phyloP scores from a whole-genome alignment of 192 early-diverging fungal species.

The Thoreauomyces humboldtii region DNA sequence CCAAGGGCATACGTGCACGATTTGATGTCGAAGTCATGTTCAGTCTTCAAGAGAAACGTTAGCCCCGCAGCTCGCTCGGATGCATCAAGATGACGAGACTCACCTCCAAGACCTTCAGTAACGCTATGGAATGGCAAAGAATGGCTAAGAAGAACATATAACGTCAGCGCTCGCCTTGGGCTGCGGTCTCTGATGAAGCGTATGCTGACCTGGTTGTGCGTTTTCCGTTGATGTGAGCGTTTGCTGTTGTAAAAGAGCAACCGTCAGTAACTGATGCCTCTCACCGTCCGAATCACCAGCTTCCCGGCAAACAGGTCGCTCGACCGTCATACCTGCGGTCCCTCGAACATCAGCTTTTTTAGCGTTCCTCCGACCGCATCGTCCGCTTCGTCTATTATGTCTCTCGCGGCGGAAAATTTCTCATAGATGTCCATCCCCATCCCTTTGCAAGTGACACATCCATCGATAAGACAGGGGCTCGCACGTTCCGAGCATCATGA shows the following conservation, averaged over 20 bases:
- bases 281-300: too few species aligned
- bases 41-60: slow-evolving; percentile 46
- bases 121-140: slow-evolving; percentile 84
- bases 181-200: slow-evolving; percentile 29
- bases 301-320: too few species aligned
- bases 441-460: slow-evolving; percentile 45
- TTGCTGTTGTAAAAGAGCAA: slow-evolving; percentile 13
- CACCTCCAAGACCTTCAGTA: slow-evolving; percentile 81
- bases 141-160: slow-evolving; percentile 69
- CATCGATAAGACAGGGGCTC: background rate
- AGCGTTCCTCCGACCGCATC: slow-evolving; percentile 72
- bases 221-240: slow-evolving; percentile 64
- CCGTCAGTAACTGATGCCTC: too few species aligned
- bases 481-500: background rate
- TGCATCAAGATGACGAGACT: slow-evolving; percentile 28
- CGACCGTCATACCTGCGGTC: slow-evolving; percentile 65
- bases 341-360: slow-evolving; percentile 82
- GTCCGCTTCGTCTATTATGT: slow-evolving; percentile 88
- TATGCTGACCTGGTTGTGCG: slow-evolving; percentile 92
- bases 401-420: slow-evolving; percentile 66
- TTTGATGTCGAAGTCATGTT: slow-evolving; percentile 75
- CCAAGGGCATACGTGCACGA: slow-evolving; percentile 80
- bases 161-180: background rate
- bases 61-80: slow-evolving; percentile 1
- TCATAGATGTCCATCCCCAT: slow-evolving; percentile 91